These are phyloP conservation scores for Pseudogymnoascus sp. DNA, from an alignment of 2,329 filamentous ascomycete species.

Conservation along the genomic window DNA sequence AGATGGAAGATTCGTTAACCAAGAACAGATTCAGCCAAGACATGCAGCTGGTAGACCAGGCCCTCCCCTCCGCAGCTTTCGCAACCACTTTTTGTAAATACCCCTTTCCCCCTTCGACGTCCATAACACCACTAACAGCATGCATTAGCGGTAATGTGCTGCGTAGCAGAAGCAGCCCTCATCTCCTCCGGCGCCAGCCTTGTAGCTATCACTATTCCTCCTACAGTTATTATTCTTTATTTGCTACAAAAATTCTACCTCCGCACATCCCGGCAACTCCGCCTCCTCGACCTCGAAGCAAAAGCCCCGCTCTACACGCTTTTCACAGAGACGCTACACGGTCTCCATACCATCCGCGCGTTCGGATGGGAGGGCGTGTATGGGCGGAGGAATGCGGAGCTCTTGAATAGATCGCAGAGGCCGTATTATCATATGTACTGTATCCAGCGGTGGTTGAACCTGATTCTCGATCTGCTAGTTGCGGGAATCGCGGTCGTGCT, in stretches of 20 bases:
- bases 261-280: slow-evolving; percentile 38
- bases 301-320: slow-evolving; percentile 37
- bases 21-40: slow-evolving; percentile 16
- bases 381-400: background rate
- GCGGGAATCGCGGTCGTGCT: slow-evolving; percentile 12
- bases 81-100: background rate
- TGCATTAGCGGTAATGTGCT: background rate
- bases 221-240: slow-evolving; percentile 11
- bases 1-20: background rate
- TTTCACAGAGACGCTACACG: slow-evolving; percentile 36
- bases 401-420: slow-evolving; percentile 24
- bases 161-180: slow-evolving; percentile 9
- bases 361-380: slow-evolving; percentile 33
- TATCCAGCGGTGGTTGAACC: slow-evolving; percentile 37
- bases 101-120: background rate
- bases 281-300: slow-evolving; percentile 36
- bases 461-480: slow-evolving; percentile 32
- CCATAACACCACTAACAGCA: background rate
- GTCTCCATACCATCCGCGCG: slow-evolving; percentile 35
- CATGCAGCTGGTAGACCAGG: slow-evolving; percentile 15
- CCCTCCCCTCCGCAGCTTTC: slow-evolving; percentile 4
- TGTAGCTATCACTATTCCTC: slow-evolving; percentile 14
- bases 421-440: slow-evolving; percentile 38
- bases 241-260: slow-evolving; percentile 34
- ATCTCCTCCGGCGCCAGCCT: slow-evolving; percentile 11